These are phyloP conservation scores for Dryas drummondii DNA, from an alignment of 306 rosid genomes.

Conservation along the genomic window DNA sequence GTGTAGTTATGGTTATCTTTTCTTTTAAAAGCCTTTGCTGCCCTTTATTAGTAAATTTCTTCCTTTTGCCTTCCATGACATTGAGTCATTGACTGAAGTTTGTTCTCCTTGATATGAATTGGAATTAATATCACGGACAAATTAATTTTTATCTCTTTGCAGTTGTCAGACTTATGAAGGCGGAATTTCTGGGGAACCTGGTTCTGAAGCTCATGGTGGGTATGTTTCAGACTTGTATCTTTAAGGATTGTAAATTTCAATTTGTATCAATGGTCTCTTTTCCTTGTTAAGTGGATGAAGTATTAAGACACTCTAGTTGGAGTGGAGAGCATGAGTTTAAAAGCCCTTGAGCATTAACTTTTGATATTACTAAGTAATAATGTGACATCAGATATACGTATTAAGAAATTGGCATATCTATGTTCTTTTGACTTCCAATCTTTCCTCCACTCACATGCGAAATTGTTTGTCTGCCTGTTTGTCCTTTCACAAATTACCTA, in stretches of 20 bases:
- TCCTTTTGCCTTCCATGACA: slow-evolving; percentile 22
- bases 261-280: not conserved
- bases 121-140: not conserved
- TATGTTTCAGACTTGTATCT: slow-evolving; percentile 43
- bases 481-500: not conserved
- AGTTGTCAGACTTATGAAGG: slow-evolving; percentile 99
- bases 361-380: not conserved
- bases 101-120: not conserved
- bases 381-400: not conserved
- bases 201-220: slow-evolving; percentile 99
- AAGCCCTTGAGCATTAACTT: not conserved
- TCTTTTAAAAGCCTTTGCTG: not conserved
- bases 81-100: not conserved
- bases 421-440: not conserved
- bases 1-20: no score
- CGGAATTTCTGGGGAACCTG: slow-evolving; percentile 95
- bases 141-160: slow-evolving; percentile 27
- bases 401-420: not conserved
- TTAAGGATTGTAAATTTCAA: not conserved
- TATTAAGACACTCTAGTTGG: not conserved
- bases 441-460: not conserved
- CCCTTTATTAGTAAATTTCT: not conserved
- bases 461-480: not conserved
- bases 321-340: not conserved
- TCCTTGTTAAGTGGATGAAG: not conserved